Conservation (phyloP, 257 asterid genomes). For the Solanum paucissectum region DNA sequence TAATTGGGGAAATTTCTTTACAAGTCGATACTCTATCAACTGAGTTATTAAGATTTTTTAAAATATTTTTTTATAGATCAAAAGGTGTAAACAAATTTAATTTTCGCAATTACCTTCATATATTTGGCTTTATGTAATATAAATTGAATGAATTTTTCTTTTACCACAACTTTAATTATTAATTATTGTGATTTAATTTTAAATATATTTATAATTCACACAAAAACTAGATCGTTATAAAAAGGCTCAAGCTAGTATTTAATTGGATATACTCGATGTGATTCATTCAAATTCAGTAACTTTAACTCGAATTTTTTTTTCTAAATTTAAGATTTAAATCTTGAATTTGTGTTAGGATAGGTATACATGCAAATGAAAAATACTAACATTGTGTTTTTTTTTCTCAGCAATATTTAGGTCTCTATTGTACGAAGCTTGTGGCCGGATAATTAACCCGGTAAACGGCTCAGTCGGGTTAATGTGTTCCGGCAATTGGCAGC, state of each 20-base stretch:
- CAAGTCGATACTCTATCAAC: neutral
- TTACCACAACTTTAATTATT: neutral
- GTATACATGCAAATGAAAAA: neutral
- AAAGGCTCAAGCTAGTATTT: neutral
- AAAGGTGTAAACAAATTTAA: too few species aligned
- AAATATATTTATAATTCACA: neutral
- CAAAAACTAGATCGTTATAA: neutral
- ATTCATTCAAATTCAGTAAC: too few species aligned
- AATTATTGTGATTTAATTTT: too few species aligned
- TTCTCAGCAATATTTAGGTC: slow-evolving; percentile 48
- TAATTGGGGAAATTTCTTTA: neutral
- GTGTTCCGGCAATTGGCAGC: slow-evolving; percentile 57
- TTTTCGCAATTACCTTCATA: neutral
- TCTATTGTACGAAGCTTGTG: slow-evolving; percentile 75
- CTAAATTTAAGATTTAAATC: too few species aligned
- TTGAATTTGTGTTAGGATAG: too few species aligned
- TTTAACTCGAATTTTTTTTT: too few species aligned
- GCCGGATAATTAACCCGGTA: slow-evolving; percentile 68
- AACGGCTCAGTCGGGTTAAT: slow-evolving; percentile 61
- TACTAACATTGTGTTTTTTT: neutral
- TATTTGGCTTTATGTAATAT: neutral
- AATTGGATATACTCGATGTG: neutral
- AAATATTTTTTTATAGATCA: neutral
- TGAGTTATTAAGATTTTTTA: neutral
- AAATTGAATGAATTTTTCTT: neutral